Evolutionary conservation across 805 yeast species (phyloP).

Genomic region (Saccharomycopsis malanga): DNA sequence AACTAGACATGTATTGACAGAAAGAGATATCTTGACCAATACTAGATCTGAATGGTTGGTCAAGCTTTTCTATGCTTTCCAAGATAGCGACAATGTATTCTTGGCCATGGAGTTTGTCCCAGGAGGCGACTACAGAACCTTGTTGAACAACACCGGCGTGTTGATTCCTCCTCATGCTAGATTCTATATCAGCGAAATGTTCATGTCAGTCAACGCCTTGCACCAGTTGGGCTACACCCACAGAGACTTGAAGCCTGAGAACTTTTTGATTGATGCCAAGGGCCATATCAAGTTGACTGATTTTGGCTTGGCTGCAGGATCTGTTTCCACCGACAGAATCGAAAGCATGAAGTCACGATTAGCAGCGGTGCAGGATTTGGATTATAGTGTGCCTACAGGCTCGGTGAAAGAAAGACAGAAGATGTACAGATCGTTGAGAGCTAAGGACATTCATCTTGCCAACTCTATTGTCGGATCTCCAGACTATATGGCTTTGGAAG

Average conservation of each 20-base stretch:
- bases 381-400: conserved; percentile 54
- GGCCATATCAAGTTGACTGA: conserved; percentile 94
- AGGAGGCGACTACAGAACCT: conserved; percentile 96
- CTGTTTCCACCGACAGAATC: conserved; percentile 85
- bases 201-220: conserved; percentile 84
- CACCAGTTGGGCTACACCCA: conserved; percentile 96
- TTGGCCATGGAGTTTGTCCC: conserved; percentile 99
- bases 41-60: conserved; percentile 96
- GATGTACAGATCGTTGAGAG: conserved; percentile 72
- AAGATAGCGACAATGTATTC: conserved; percentile 81
- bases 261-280: conserved; percentile 78
- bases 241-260: conserved; percentile 94
- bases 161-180: conserved; percentile 92
- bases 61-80: conserved; percentile 88
- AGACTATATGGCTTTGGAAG: conserved; percentile 98
- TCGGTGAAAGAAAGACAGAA: conserved; percentile 82
- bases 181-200: conserved; percentile 94
- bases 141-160: conserved; percentile 87
- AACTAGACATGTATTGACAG: conserved; percentile 91
- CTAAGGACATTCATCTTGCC: conserved; percentile 74
- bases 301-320: conserved; percentile 96
- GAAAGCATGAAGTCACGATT: conserved; percentile 78
- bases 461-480: conserved; percentile 97
- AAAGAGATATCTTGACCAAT: conserved; percentile 93
- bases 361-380: conserved; percentile 68